Conservation (phyloP, 176 grass and related monocot species). For the Poa annua region DNA sequence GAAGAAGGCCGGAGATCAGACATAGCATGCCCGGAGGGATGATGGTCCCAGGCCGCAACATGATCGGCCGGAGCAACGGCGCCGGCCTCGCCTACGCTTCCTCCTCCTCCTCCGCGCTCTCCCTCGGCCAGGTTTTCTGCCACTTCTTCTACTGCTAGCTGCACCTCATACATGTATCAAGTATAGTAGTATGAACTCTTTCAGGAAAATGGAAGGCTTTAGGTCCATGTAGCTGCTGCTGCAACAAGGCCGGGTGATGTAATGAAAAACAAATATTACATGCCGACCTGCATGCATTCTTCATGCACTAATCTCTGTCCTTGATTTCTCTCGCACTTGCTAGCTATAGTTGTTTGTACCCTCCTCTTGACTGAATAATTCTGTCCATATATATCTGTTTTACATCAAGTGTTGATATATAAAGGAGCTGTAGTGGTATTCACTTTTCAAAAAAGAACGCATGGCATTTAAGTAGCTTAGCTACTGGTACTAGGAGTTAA, state of each 20-base stretch:
- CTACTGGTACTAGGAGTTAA: slow-evolving; percentile 13
- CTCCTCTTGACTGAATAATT: not conserved
- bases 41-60: slow-evolving; percentile 78
- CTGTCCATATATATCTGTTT: not conserved
- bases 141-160: no score
- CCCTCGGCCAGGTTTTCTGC: slow-evolving; percentile 68
- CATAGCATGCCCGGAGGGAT: slow-evolving; percentile 69
- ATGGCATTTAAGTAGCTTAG: slow-evolving; percentile 32
- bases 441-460: not conserved
- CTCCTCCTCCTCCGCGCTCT: slow-evolving; percentile 63
- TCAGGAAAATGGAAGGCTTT: not conserved
- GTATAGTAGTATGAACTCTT: not conserved
- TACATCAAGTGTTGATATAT: not conserved
- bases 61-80: slow-evolving; percentile 61
- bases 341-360: not conserved
- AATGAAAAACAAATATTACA: not conserved
- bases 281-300: not conserved
- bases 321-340: not conserved
- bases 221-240: not conserved
- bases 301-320: not conserved
- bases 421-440: not conserved
- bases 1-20: not conserved
- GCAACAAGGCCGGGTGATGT: not conserved
- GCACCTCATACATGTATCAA: no score
- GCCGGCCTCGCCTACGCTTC: slow-evolving; percentile 50